Evolutionary conservation across 2,329 filamentous ascomycete genomes (phyloP).

Genomic region (Capronia coronata): DNA sequence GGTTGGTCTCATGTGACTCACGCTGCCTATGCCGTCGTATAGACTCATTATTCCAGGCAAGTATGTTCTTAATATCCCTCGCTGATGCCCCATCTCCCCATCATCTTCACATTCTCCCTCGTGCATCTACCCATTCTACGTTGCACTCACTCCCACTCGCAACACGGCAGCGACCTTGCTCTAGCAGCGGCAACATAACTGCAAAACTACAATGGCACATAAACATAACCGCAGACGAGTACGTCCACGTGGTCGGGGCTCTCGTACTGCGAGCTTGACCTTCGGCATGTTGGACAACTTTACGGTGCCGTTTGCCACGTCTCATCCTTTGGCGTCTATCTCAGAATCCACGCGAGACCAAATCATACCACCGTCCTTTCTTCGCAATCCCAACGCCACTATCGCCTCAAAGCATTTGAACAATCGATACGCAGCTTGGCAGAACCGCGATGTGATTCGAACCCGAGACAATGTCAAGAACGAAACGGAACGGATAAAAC

Average conservation of each 20-base stretch:
- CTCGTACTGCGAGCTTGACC: constrained; percentile 27
- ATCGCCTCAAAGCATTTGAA: constrained; percentile 38
- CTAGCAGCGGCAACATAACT: too few relatives aligned
- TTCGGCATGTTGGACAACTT: constrained; percentile 26
- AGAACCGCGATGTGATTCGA: constrained; percentile 33
- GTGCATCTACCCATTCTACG: too few relatives aligned
- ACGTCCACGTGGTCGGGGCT: constrained; percentile 37
- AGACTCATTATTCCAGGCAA: not conserved
- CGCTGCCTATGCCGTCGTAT: constrained; percentile 4
- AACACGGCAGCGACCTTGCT: too few relatives aligned
- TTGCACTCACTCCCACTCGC: too few relatives aligned
- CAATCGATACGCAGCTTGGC: constrained; percentile 38
- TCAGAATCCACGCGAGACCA: constrained; percentile 6
- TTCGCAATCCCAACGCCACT: constrained; percentile 23
- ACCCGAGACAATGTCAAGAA: constrained; percentile 30
- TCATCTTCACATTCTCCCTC: not conserved
- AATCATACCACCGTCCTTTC: constrained; percentile 27
- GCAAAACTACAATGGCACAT: constrained; percentile 36
- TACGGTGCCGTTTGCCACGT: constrained; percentile 13
- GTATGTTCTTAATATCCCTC: constrained; percentile 7
- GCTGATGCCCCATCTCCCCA: not conserved
- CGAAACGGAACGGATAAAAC: constrained; percentile 39
- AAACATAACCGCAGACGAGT: constrained; percentile 43
- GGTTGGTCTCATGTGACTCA: constrained; percentile 24
- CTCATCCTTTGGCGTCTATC: constrained; percentile 12